Evolutionary conservation across 192 early-diverging fungal species (phyloP).

Genomic region (Paraglomus brasilianum): DNA sequence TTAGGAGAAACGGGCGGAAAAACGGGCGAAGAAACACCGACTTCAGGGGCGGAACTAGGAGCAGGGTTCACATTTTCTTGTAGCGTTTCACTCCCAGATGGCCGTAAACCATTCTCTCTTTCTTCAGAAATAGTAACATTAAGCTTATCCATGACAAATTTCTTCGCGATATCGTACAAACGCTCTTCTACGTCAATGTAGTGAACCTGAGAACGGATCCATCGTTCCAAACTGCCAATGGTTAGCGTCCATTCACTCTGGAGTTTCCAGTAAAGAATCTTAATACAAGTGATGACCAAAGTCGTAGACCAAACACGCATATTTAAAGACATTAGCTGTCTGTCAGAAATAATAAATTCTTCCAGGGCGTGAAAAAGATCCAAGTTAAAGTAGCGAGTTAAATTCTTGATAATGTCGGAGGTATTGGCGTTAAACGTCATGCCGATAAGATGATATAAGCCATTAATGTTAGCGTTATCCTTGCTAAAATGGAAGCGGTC

Average conservation of each 20-base stretch:
- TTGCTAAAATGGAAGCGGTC: neutral
- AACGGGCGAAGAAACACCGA: no score
- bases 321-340: neutral
- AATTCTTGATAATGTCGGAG: neutral
- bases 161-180: slow-evolving; percentile 17
- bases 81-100: no score
- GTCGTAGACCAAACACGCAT: slow-evolving; percentile 1
- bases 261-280: slow-evolving; percentile 20
- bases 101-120: neutral
- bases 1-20: no score
- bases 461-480: neutral
- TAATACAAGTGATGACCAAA: slow-evolving; percentile 12
- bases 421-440: neutral
- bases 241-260: slow-evolving; percentile 1
- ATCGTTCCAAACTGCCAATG: neutral
- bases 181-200: slow-evolving; percentile 5
- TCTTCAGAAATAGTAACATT: neutral
- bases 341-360: neutral
- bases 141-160: slow-evolving; percentile 1
- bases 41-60: no score
- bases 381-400: slow-evolving; percentile 16
- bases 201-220: slow-evolving; percentile 10
- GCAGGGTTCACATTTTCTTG: no score
- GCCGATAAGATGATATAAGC: slow-evolving; percentile 13
- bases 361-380: neutral